A percentile compares a stretch with the other conserved stretches of the same genome.
phyloP scores from a whole-genome alignment of 352 stramenopile species.

The Blastocystis sp. region DNA sequence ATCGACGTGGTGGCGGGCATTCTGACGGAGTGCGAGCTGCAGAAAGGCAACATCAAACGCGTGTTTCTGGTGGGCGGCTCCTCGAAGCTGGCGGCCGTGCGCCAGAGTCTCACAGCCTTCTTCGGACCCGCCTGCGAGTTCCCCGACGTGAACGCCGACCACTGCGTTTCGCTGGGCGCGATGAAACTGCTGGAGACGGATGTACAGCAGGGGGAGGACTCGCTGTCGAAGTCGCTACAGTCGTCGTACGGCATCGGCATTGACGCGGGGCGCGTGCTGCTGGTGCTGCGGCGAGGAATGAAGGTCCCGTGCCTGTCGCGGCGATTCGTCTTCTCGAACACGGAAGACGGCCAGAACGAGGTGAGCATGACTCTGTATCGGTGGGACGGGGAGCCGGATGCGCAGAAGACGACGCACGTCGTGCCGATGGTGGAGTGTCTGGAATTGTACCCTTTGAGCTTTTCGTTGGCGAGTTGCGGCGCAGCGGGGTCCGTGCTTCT shows the following conservation, averaged over 20 bases:
- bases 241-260: constrained; percentile 29
- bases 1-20: background rate
- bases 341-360: background rate
- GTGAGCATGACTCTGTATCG: constrained; percentile 49
- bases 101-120: background rate
- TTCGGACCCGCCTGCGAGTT: constrained; percentile 13
- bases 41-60: constrained; percentile 1
- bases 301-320: constrained; percentile 9
- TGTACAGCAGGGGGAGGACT: background rate
- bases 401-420: background rate
- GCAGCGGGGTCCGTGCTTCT: background rate
- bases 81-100: background rate
- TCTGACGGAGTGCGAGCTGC: constrained; percentile 8
- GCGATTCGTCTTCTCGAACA: constrained; percentile 16
- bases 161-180: constrained; percentile 34
- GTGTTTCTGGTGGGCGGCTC: constrained; percentile 43
- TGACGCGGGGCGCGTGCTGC: constrained; percentile 8
- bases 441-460: constrained; percentile 30
- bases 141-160: background rate
- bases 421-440: constrained; percentile 1
- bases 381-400: background rate
- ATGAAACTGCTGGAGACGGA: constrained; percentile 9
- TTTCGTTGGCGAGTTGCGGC: background rate
- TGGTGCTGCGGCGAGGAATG: constrained; percentile 33
- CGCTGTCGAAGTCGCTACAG: background rate